Conservation (phyloP, 2,329 filamentous ascomycete genomes). For the Salinomyces thailandicus region DNA sequence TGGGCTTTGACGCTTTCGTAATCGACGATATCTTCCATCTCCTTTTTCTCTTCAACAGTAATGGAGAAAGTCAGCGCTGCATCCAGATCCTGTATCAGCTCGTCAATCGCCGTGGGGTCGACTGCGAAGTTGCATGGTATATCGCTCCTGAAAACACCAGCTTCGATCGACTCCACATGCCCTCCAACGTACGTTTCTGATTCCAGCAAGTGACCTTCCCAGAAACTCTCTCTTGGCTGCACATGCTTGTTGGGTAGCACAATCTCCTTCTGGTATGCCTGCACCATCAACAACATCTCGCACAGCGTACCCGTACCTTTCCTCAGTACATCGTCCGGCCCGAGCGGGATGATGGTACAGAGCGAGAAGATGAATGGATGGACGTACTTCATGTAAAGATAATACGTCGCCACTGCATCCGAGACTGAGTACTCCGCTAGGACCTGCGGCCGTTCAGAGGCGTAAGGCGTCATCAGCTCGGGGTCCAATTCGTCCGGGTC, state of each 20-base stretch:
- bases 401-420: conserved; percentile 96
- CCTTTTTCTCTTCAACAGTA: conserved; percentile 43
- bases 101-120: conserved; percentile 81
- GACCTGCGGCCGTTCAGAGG: conserved; percentile 80
- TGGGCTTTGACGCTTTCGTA: conserved; percentile 61
- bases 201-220: conserved; percentile 90
- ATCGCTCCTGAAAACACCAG: conserved; percentile 89
- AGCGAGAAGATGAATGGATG: conserved; percentile 98
- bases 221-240: conserved; percentile 83
- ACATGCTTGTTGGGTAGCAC: conserved; percentile 94
- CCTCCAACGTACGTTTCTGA: conserved; percentile 97
- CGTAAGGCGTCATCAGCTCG: conserved; percentile 87
- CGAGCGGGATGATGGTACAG: conserved; percentile 89
- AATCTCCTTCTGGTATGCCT: conserved; percentile 86
- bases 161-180: conserved; percentile 98
- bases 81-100: conserved; percentile 77
- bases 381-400: conserved; percentile 99
- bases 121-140: conserved; percentile 90
- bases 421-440: conserved; percentile 97
- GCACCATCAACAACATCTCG: conserved; percentile 98
- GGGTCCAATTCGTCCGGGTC: conserved; percentile 96
- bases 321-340: conserved; percentile 81
- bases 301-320: conserved; percentile 98
- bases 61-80: conserved; percentile 75
- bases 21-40: conserved; percentile 40